Base-by-base conservation (phyloP, 192 early-diverging fungal species). In the Gryganskiella cystojenkinii region DNA sequence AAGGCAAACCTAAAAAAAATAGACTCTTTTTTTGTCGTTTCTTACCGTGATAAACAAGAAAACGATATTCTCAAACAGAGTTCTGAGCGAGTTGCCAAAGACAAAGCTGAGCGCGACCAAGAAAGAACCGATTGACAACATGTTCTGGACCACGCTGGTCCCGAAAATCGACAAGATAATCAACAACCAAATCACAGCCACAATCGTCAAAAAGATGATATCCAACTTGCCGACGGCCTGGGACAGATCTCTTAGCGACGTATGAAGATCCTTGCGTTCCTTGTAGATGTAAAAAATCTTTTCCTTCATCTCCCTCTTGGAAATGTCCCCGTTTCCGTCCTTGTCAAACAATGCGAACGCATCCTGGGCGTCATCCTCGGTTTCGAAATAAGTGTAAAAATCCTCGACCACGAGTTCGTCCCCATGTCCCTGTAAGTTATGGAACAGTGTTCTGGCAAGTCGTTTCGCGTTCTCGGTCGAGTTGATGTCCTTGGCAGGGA, bases 301-400 rank as follows among this genome's bases (percentile, higher is more conserved):
- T 60, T 92, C 88, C 35, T 92, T 93, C 65, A 98, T 86, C 79
- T 98, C 96, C 34, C 84, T 81, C 46, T 90, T 88, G 64, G 90
- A 92, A 49, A 98, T 89, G 59, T 95, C 93, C 42, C 94, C 94
- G 76, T 95, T 95, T 24, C 87, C 88, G 80, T 98, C 95, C 78
- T 89, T 90, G 82, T 97, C 95, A 79, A 97, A 95, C 27, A 96
- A 71, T 15, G 79, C 81, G 81, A 97, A 97, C 11, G 96, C 96
- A 64, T 90, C 87, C 24, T 86, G 79, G 5, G 96, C 93, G 10
- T 91, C 91, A n/a, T 87, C 81, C 30, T 92, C 81, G 51, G 85
- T 89, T 7, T 88, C 81, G 71, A 97, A 97, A 57, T 88, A 94
- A 9, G 87, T 87, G 67, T 87, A 84, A 66, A 95, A 90, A 72